Evolutionary conservation across 2,329 filamentous ascomycete genomes (phyloP).

Genomic region (Sarocladium oryzae): DNA sequence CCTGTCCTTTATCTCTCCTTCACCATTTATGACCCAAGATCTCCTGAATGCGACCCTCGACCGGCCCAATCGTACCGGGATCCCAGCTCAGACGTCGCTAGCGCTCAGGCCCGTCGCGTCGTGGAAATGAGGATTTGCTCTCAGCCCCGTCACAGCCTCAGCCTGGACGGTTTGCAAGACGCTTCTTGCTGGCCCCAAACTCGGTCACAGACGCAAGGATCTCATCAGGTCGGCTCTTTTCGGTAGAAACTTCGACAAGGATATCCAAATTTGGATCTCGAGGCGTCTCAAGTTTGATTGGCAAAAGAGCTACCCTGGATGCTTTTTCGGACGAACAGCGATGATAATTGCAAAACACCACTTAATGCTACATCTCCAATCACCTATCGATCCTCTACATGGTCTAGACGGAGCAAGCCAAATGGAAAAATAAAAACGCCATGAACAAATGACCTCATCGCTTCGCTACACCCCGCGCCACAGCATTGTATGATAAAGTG

Average conservation of each 20-base stretch:
- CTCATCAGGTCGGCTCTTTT: not conserved
- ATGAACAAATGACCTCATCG: not conserved
- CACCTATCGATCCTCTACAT: not conserved
- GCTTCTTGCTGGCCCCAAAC: not conserved
- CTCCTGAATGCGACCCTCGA: not conserved
- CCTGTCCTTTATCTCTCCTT: not conserved
- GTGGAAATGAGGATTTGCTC: not conserved
- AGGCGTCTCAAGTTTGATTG: not conserved
- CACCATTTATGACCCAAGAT: not conserved
- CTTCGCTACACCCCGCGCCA: no score
- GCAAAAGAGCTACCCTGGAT: not conserved
- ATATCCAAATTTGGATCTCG: not conserved
- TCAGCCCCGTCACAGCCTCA: not conserved
- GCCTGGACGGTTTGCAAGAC: not conserved
- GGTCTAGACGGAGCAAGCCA: not conserved
- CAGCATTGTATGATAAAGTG: no score
- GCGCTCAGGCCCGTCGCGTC: not conserved
- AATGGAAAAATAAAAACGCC: not conserved
- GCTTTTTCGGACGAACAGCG: not conserved
- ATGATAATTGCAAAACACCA: constrained; percentile 6
- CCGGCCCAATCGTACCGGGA: not conserved
- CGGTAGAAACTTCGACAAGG: not conserved
- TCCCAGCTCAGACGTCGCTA: not conserved
- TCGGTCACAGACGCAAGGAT: not conserved
- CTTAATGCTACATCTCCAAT: not conserved